Evolutionary conservation across 169 alveolate species (phyloP).

Genomic region (Amoebophrya sp.): DNA sequence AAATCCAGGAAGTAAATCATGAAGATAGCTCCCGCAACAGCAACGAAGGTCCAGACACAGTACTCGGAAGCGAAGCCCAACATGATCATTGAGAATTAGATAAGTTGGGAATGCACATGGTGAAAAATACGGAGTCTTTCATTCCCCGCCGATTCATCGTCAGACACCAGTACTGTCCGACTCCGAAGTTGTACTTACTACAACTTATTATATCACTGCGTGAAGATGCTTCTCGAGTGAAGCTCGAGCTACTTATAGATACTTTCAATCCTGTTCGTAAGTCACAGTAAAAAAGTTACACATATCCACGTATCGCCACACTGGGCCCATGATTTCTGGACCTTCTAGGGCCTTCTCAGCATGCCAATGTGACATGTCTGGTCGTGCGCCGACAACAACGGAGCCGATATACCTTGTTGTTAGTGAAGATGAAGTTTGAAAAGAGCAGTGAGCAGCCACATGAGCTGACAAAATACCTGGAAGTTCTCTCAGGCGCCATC

Average conservation of each 20-base stretch:
- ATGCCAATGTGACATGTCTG: not conserved
- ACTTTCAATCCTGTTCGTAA: too few relatives aligned
- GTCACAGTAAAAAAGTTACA: not conserved
- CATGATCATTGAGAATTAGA: not conserved
- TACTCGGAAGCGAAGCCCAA: not conserved
- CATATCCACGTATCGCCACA: slow-evolving; percentile 12
- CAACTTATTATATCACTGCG: too few relatives aligned
- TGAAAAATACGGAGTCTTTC: too few relatives aligned
- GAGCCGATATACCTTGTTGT: not conserved
- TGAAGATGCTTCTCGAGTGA: too few relatives aligned
- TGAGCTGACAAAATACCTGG: too few relatives aligned
- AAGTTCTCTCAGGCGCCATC: too few relatives aligned
- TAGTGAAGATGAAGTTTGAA: too few relatives aligned
- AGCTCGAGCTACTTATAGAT: too few relatives aligned
- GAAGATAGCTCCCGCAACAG: not conserved
- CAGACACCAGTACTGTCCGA: too few relatives aligned
- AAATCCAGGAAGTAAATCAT: not conserved
- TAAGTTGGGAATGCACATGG: not conserved
- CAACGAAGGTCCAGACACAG: not conserved
- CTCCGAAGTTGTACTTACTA: too few relatives aligned
- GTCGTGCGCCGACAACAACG: not conserved
- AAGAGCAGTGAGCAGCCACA: too few relatives aligned
- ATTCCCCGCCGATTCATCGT: too few relatives aligned
- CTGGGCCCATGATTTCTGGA: not conserved
- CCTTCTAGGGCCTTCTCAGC: slow-evolving; percentile 19